Evolutionary conservation across 2,329 filamentous ascomycete genomes (phyloP), one percentile per base, ranked within the genome.

Genomic region (Trichophyton verrucosum): DNA sequence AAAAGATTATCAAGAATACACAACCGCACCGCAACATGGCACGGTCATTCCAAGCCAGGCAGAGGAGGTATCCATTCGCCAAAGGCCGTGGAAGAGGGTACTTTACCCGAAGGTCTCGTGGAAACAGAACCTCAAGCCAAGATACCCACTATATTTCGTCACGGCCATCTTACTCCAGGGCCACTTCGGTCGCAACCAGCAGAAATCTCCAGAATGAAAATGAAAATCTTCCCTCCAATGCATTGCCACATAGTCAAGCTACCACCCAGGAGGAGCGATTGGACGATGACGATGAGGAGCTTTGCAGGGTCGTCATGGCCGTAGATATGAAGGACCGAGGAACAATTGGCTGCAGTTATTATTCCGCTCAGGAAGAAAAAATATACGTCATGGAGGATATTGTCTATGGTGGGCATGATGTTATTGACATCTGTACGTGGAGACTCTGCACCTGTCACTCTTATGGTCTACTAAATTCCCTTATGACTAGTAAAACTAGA

Each of bases 271-370:
- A 38, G 27, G 55, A 57, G 38, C 33, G 27, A 40, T 40, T 42
- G 17, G 27, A 38, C 3, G 30, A 69, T 4, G 72, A 74, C 57
- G 73, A 77, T 40, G 76, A 78, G 40, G 82, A 86, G 0, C 69
- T 85, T 42, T 81, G 82, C 61, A 88, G 94, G 69, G 75, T 90
- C 27, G 81, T 95, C 61, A 89, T 95, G 84, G 88, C 89, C 0
- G 77, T 96, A 24, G 85, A 95, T 62, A 79, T 92, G 70, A 84
- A 81, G 64, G 81, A 85, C n/a, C 81, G 82, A 33, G 84, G 82
- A 0, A 85, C 81, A 0, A 79, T 96, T 17, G 92, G 92, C 0
- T 96, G 91, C 71, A 86, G 89, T 53, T 95, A 92, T 69, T 96
- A 92, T 69, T 77, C 86, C 55, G 84, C 86, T 4, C 75, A 80